A percentile compares a stretch with the other conserved stretches of the same genome.
These are phyloP conservation scores for Pseudogymnoascus sp. DNA, from an alignment of 2,329 filamentous ascomycete genomes.

Conservation along the genomic window DNA sequence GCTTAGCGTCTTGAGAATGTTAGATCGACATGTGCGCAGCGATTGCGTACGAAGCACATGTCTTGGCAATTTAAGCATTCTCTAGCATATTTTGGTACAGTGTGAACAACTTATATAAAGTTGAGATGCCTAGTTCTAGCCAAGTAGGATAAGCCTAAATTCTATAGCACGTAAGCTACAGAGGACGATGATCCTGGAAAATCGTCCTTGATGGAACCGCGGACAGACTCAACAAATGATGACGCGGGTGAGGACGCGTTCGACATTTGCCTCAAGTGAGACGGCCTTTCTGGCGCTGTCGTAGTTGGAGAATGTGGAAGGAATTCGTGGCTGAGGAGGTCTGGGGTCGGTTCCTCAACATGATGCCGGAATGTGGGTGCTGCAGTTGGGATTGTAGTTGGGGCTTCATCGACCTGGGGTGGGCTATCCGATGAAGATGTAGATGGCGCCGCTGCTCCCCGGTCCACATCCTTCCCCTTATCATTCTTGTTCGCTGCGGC, in stretches of 20 bases:
- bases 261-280: constrained; percentile 75
- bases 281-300: constrained; percentile 52
- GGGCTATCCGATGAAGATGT: neutral
- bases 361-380: constrained; percentile 5
- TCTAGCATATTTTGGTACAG: constrained; percentile 1
- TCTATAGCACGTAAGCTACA: constrained; percentile 17
- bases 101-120: constrained; percentile 4
- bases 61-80: constrained; percentile 5
- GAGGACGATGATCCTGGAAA: constrained; percentile 36
- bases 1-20: neutral
- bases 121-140: constrained; percentile 8
- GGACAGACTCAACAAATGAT: constrained; percentile 62
- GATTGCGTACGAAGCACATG: neutral
- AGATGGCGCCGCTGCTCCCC: constrained; percentile 25
- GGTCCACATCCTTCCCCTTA: constrained; percentile 68
- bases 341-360: constrained; percentile 27
- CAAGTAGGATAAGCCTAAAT: constrained; percentile 8
- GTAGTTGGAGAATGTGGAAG: constrained; percentile 36
- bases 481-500: constrained; percentile 41
- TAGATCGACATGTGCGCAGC: constrained; percentile 1
- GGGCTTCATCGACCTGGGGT: constrained; percentile 1
- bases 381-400: constrained; percentile 15
- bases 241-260: constrained; percentile 80
- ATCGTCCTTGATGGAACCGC: constrained; percentile 35
- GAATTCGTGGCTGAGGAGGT: constrained; percentile 29